phyloP scores from a whole-genome alignment of 257 asterid genomes.

The Cruciata laevipes region DNA sequence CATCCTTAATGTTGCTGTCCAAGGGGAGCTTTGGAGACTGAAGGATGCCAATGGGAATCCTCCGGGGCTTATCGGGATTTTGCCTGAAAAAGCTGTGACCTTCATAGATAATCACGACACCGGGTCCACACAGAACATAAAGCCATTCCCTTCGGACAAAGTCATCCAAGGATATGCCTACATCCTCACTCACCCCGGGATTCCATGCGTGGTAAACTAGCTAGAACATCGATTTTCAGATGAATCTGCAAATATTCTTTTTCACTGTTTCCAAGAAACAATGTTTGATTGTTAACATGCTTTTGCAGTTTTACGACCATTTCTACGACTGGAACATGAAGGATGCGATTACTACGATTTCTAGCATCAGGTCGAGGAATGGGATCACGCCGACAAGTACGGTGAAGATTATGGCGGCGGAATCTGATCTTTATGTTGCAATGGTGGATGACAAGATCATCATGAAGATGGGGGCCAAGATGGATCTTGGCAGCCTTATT shows the following conservation, averaged over 20 bases:
- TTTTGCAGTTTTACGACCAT: conserved; percentile 73
- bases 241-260: neutral
- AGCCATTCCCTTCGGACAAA: conserved; percentile 79
- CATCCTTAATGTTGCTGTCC: conserved; percentile 62
- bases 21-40: conserved; percentile 69
- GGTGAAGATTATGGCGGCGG: conserved; percentile 66
- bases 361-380: conserved; percentile 43
- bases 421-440: conserved; percentile 64
- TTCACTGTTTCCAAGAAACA: neutral
- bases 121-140: conserved; percentile 49
- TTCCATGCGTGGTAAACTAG: conserved; percentile 48
- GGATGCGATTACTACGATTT: conserved; percentile 45
- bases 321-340: conserved; percentile 64
- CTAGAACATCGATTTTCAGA: no score
- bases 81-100: conserved; percentile 61
- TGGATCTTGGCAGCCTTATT: conserved; percentile 50
- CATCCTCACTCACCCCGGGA: conserved; percentile 85
- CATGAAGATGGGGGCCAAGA: conserved; percentile 57
- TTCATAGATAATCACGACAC: conserved; percentile 87
- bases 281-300: neutral
- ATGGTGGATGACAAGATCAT: conserved; percentile 52
- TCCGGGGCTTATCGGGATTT: conserved; percentile 67
- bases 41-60: conserved; percentile 56
- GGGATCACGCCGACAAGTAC: conserved; percentile 48
- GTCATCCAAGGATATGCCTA: conserved; percentile 76